These are phyloP conservation scores for Hypomyces perniciosus DNA, from an alignment of 2,329 filamentous ascomycete species.

Conservation along the genomic window DNA sequence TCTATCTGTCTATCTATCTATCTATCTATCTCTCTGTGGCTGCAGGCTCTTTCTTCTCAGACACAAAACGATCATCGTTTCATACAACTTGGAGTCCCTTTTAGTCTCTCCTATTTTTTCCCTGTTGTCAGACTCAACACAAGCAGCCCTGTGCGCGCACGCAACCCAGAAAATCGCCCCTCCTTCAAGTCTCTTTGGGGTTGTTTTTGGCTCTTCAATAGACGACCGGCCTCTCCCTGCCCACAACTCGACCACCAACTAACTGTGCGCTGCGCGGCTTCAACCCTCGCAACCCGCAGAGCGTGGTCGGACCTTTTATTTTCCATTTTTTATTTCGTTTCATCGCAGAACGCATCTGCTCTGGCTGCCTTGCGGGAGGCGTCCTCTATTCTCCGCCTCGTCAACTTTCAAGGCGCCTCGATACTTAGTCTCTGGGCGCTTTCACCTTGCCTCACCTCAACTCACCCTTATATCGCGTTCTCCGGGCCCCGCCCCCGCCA, in stretches of 20 bases:
- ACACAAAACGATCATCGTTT: no score
- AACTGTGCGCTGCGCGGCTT: background rate
- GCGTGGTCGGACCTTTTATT: slow-evolving; percentile 4
- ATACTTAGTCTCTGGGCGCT: slow-evolving; percentile 5
- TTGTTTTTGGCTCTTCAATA: no score
- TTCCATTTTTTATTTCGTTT: background rate
- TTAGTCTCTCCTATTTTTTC: no score
- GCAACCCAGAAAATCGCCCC: no score
- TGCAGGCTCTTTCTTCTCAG: no score
- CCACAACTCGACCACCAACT: background rate
- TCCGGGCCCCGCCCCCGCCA: slow-evolving; percentile 12
- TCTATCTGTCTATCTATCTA: no score
- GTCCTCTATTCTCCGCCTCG: slow-evolving; percentile 6
- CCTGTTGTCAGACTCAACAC: no score
- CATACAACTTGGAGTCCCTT: no score
- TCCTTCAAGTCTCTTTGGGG: no score
- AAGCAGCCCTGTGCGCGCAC: no score
- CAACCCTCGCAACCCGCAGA: slow-evolving; percentile 4
- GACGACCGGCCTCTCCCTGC: background rate
- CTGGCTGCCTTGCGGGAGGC: slow-evolving; percentile 5
- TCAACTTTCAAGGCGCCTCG: slow-evolving; percentile 3
- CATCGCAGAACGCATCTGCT: background rate
- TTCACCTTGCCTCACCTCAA: slow-evolving; percentile 12
- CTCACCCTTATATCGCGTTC: slow-evolving; percentile 7
- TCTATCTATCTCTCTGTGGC: no score